Evolutionary conservation across 176 grass and related monocot genomes (phyloP).

Genomic region (Oryza nivara): DNA sequence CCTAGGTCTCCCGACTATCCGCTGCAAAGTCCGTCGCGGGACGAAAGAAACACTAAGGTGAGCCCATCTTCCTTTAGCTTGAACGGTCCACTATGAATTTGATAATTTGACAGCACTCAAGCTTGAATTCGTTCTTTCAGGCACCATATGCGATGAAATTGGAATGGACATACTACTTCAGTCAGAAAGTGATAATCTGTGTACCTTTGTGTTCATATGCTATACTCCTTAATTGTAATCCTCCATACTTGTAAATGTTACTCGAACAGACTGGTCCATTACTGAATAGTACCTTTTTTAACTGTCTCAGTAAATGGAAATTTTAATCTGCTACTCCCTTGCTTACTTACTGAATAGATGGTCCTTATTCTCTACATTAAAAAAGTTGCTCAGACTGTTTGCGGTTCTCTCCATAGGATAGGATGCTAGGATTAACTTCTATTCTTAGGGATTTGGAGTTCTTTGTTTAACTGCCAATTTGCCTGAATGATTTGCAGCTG

Average conservation of each 20-base stretch:
- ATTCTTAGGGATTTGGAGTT: not conserved
- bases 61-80: not conserved
- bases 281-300: constrained; percentile 4
- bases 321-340: not conserved
- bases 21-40: constrained; percentile 82
- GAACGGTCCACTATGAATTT: not conserved
- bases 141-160: constrained; percentile 84
- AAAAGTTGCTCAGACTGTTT: not conserved
- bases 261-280: constrained; percentile 1
- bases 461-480: constrained; percentile 21
- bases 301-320: not conserved
- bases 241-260: constrained; percentile 36
- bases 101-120: constrained; percentile 3
- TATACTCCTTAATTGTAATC: constrained; percentile 19
- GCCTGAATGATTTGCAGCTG: constrained; percentile 58
- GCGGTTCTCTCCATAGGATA: not conserved
- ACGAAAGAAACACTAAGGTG: constrained; percentile 96
- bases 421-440: not conserved
- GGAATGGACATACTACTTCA: constrained; percentile 12
- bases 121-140: constrained; percentile 40
- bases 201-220: not conserved
- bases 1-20: constrained; percentile 83
- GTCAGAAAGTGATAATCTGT: not conserved
- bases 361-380: not conserved
- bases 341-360: not conserved